phyloP scores from a whole-genome alignment of 176 grass and related monocot genomes.

The Melocanna baccifera region DNA sequence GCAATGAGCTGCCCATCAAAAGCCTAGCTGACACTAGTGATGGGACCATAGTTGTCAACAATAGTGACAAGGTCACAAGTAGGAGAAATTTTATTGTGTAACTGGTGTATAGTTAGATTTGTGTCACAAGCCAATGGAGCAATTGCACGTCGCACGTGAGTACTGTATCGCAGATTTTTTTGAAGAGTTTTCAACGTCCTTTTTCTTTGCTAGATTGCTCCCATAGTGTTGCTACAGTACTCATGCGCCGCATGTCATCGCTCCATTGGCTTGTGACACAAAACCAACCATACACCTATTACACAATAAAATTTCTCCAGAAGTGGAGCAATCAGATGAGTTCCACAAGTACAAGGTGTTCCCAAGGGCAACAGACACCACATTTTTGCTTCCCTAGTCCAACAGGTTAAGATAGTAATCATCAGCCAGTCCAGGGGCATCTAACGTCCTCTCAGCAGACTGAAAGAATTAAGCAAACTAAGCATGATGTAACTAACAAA shows the following conservation, averaged over 20 bases:
- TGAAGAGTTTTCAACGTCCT: too few relatives aligned
- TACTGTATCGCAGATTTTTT: too few relatives aligned
- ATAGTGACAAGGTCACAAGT: slow-evolving; percentile 51
- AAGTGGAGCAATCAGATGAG: slow-evolving; percentile 36
- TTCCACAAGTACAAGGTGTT: slow-evolving; percentile 65
- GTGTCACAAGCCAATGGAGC: too few relatives aligned
- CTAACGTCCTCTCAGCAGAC: slow-evolving; percentile 48
- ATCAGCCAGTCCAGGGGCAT: slow-evolving; percentile 53
- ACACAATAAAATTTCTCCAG: too few relatives aligned
- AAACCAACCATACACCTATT: too few relatives aligned
- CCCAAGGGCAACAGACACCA: slow-evolving; percentile 50
- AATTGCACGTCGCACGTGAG: too few relatives aligned
- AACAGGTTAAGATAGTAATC: slow-evolving; percentile 65
- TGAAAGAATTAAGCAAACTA: slow-evolving; percentile 22
- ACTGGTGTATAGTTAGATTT: too few relatives aligned
- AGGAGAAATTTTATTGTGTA: too few relatives aligned
- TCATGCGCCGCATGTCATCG: too few relatives aligned
- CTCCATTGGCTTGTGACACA: too few relatives aligned
- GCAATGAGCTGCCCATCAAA: slow-evolving; percentile 51
- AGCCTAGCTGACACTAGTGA: slow-evolving; percentile 62
- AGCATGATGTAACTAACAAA: slow-evolving; percentile 12
- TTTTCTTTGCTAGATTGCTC: too few relatives aligned
- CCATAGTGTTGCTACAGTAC: too few relatives aligned
- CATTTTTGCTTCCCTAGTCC: slow-evolving; percentile 58
- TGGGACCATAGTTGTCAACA: slow-evolving; percentile 46